Conservation (phyloP, 768 basidiomycete species). For the Termitomyces sp. region DNA sequence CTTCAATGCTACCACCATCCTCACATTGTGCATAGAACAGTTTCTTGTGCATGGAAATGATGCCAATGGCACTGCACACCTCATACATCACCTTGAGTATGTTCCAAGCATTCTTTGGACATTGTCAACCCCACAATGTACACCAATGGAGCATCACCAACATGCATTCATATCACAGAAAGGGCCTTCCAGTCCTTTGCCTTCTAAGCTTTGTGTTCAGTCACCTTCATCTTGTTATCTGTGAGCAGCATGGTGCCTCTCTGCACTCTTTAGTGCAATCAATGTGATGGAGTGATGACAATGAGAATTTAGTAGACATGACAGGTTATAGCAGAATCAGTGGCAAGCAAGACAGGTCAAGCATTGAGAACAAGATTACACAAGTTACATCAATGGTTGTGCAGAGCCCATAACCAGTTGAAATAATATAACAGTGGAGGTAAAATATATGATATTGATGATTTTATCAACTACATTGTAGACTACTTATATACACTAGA, state of each 20-base stretch:
- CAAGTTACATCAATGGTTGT: neutral
- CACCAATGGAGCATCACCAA: slow-evolving; percentile 23
- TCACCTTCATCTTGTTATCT: neutral
- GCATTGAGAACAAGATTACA: neutral
- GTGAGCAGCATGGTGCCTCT: neutral
- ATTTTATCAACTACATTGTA: neutral
- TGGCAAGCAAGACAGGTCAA: neutral
- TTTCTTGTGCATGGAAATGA: slow-evolving; percentile 21
- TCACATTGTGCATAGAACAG: slow-evolving; percentile 21
- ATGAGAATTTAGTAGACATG: neutral
- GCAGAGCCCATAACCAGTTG: slow-evolving; percentile 4
- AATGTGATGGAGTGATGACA: neutral
- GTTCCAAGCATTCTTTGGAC: slow-evolving; percentile 23
- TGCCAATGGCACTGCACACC: slow-evolving; percentile 21
- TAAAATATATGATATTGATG: neutral
- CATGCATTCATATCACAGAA: slow-evolving; percentile 23
- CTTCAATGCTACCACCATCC: slow-evolving; percentile 25
- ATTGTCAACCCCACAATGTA: too few species aligned
- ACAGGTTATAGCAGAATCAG: neutral
- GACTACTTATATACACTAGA: neutral
- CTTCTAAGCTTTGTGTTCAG: slow-evolving; percentile 16
- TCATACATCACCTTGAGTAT: slow-evolving; percentile 24
- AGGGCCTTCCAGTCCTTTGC: slow-evolving; percentile 26
- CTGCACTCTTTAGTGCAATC: neutral
- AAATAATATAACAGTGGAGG: neutral